phyloP scores from a whole-genome alignment of 2,329 filamentous ascomycete genomes.

The Cordyceps tenuipes region DNA sequence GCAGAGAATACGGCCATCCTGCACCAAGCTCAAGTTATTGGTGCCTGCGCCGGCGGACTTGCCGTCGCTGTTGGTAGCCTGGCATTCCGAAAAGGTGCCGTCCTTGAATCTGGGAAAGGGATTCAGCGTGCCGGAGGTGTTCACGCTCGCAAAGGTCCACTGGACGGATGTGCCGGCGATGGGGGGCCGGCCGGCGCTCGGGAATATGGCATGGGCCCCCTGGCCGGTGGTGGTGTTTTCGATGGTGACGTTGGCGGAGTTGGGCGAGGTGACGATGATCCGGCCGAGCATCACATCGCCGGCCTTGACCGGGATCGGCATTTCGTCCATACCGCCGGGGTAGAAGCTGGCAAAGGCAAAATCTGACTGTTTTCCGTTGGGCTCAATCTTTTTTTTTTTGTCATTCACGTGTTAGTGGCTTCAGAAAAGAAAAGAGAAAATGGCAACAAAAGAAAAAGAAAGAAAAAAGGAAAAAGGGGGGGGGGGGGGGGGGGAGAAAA shows the following conservation, averaged over 20 bases:
- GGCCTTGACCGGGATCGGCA: background rate
- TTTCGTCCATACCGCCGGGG: background rate
- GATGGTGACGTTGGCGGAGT: conserved; percentile 7
- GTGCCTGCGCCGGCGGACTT: background rate
- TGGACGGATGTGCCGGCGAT: conserved; percentile 7
- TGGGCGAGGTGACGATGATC: background rate
- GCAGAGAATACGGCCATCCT: background rate
- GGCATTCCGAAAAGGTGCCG: background rate
- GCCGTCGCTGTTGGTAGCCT: background rate
- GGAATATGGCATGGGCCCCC: background rate
- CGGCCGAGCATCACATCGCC: conserved; percentile 5
- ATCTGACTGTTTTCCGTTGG: background rate
- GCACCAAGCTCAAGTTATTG: conserved; percentile 1
- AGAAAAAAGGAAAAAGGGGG: too few relatives aligned
- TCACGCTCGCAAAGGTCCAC: too few relatives aligned
- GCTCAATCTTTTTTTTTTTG: too few relatives aligned
- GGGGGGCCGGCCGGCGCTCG: background rate
- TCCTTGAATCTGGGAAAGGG: conserved; percentile 6
- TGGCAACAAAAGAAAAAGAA: too few relatives aligned
- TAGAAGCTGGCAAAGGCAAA: background rate
- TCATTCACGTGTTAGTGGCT: too few relatives aligned
- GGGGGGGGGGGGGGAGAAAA: too few relatives aligned
- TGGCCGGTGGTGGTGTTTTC: conserved; percentile 3
- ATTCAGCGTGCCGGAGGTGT: background rate
- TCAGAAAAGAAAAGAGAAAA: too few relatives aligned